Conservation (phyloP, 2,329 filamentous ascomycete species). For the Microdochium paspali region DNA sequence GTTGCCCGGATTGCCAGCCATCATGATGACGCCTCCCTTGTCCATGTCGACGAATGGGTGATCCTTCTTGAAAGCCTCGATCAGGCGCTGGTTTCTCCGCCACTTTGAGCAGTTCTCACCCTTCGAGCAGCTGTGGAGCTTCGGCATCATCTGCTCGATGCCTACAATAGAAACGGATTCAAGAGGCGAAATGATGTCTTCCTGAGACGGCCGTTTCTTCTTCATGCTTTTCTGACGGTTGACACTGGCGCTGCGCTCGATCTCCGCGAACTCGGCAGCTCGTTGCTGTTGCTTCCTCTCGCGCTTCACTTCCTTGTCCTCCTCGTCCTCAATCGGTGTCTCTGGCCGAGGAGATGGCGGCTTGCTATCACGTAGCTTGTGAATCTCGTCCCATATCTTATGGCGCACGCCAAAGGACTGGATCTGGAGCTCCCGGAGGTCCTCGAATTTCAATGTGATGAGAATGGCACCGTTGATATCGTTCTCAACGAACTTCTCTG, state of each 20-base stretch:
- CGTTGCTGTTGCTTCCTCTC: slow-evolving; percentile 31
- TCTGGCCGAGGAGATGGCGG: slow-evolving; percentile 41
- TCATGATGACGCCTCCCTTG: slow-evolving; percentile 59
- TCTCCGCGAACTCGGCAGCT: slow-evolving; percentile 8
- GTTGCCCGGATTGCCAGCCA: slow-evolving; percentile 73
- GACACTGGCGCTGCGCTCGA: slow-evolving; percentile 15
- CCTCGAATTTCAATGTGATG: slow-evolving; percentile 85
- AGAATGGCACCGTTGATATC: slow-evolving; percentile 86
- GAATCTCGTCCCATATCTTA: slow-evolving; percentile 72
- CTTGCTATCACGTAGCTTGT: slow-evolving; percentile 51
- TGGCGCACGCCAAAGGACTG: slow-evolving; percentile 74
- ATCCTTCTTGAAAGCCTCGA: slow-evolving; percentile 66
- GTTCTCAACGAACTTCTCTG: slow-evolving; percentile 81
- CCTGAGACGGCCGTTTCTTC: slow-evolving; percentile 30
- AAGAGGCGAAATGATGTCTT: slow-evolving; percentile 64
- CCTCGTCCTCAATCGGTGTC: slow-evolving; percentile 53
- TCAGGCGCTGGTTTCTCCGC: slow-evolving; percentile 68
- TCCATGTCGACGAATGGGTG: slow-evolving; percentile 58
- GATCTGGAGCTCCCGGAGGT: slow-evolving; percentile 73
- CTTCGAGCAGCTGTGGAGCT: slow-evolving; percentile 75
- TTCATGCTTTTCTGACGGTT: slow-evolving; percentile 26
- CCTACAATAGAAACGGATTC: slow-evolving; percentile 88
- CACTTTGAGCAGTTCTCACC: slow-evolving; percentile 80
- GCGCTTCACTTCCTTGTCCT: slow-evolving; percentile 37
- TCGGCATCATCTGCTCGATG: slow-evolving; percentile 81